Evolutionary conservation across 2,329 filamentous ascomycete genomes (phyloP).

Genomic region (Botrytis medusae): DNA sequence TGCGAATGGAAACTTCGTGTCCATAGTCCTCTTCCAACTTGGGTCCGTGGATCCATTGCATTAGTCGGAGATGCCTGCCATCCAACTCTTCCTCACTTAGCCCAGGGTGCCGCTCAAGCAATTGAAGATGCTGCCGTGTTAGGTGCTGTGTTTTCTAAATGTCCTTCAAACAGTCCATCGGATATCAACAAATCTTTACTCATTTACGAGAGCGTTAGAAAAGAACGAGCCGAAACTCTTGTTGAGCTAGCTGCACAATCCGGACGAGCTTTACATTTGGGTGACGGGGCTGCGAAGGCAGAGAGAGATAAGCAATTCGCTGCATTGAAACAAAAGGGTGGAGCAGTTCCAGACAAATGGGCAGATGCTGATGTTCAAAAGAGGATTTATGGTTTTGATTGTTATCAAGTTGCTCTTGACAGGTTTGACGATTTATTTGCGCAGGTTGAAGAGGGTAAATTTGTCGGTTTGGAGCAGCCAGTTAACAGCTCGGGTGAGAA

Average conservation of each 20-base stretch:
- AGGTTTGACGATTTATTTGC: slow-evolving; percentile 24
- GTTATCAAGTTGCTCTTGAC: slow-evolving; percentile 21
- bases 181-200: slow-evolving; percentile 50
- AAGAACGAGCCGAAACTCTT: slow-evolving; percentile 52
- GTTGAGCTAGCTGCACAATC: slow-evolving; percentile 53
- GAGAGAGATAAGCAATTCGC: slow-evolving; percentile 58
- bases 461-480: neutral
- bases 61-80: slow-evolving; percentile 66
- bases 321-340: slow-evolving; percentile 46
- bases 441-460: neutral
- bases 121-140: slow-evolving; percentile 66
- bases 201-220: slow-evolving; percentile 56
- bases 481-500: neutral
- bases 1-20: slow-evolving; percentile 65
- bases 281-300: slow-evolving; percentile 57
- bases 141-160: slow-evolving; percentile 50
- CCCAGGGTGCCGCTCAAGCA: slow-evolving; percentile 66
- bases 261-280: slow-evolving; percentile 56
- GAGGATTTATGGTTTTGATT: slow-evolving; percentile 53
- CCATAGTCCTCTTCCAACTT: slow-evolving; percentile 56
- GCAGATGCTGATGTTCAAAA: slow-evolving; percentile 67
- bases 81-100: slow-evolving; percentile 66
- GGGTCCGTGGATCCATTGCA: slow-evolving; percentile 56
- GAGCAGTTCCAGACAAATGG: slow-evolving; percentile 64
- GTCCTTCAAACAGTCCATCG: slow-evolving; percentile 41